Conservation (phyloP, 2,329 filamentous ascomycete species). For the Arthrobotrys sinensis region DNA sequence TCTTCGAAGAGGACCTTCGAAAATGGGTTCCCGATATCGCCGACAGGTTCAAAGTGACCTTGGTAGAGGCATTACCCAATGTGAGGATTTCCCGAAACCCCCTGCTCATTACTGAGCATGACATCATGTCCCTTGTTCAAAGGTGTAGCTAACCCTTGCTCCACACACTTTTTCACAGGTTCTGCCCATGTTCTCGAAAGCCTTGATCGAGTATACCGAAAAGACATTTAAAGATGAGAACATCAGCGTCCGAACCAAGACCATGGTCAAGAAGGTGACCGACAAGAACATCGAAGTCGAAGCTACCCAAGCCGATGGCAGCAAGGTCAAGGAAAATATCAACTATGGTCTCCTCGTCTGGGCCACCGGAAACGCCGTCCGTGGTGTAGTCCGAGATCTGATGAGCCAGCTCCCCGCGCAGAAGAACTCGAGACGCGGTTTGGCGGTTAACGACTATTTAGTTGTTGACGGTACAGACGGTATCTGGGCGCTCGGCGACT, state of each 20-base stretch:
- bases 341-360: conserved; percentile 97
- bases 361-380: conserved; percentile 96
- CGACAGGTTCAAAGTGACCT: conserved; percentile 95
- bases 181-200: conserved; percentile 98
- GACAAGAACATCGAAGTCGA: conserved; percentile 94
- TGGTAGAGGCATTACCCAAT: conserved; percentile 96
- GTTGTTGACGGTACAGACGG: conserved; percentile 97
- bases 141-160: conserved; percentile 35
- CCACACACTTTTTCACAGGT: conserved; percentile 69
- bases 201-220: conserved; percentile 99
- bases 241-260: conserved; percentile 97
- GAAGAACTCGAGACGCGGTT: conserved; percentile 92
- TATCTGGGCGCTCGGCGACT: conserved; percentile 98
- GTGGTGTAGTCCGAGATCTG: conserved; percentile 89
- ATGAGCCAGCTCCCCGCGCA: conserved; percentile 94
- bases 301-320: conserved; percentile 83
- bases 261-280: conserved; percentile 97
- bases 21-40: conserved; percentile 98
- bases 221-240: conserved; percentile 99
- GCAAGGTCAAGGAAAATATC: conserved; percentile 84
- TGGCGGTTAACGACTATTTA: conserved; percentile 98
- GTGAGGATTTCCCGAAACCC: conserved; percentile 67
- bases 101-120: background rate
- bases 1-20: conserved; percentile 97
- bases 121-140: conserved; percentile 7